phyloP scores from a whole-genome alignment of 352 stramenopile genomes.

The Globisporangium sylvaticum region DNA sequence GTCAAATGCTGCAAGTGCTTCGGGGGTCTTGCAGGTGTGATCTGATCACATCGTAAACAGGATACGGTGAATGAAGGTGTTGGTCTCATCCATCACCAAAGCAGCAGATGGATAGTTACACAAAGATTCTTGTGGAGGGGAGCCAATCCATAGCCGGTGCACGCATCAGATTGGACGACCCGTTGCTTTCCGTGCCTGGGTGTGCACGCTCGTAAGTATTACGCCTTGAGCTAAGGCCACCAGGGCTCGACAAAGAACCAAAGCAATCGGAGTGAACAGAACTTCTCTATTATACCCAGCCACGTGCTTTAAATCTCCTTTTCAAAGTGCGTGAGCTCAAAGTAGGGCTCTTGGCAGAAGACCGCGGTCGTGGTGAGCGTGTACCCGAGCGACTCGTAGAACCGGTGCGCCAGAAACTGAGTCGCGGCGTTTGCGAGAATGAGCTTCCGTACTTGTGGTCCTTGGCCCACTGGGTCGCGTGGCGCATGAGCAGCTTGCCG shows the following conservation, averaged over 20 bases:
- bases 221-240: no score
- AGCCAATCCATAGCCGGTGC: neutral
- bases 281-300: neutral
- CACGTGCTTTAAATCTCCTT: slow-evolving; percentile 12
- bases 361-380: slow-evolving; percentile 6
- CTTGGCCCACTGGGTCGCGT: slow-evolving; percentile 18
- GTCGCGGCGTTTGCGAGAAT: slow-evolving; percentile 10
- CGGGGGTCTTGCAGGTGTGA: no score
- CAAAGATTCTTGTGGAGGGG: neutral
- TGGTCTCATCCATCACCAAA: neutral
- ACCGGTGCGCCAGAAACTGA: slow-evolving; percentile 5
- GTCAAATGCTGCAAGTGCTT: neutral
- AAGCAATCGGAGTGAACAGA: neutral
- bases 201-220: neutral
- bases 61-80: neutral
- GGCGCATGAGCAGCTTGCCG: slow-evolving; percentile 10
- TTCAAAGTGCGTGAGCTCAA: slow-evolving; percentile 24
- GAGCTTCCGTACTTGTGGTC: slow-evolving; percentile 2
- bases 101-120: neutral
- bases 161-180: neutral
- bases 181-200: neutral
- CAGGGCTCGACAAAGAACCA: no score
- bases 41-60: no score
- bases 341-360: slow-evolving; percentile 20
- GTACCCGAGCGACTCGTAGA: slow-evolving; percentile 22